Evolutionary conservation across 1,284 basidiomycete genomes (phyloP).

Genomic region (Termitomyces sp.): DNA sequence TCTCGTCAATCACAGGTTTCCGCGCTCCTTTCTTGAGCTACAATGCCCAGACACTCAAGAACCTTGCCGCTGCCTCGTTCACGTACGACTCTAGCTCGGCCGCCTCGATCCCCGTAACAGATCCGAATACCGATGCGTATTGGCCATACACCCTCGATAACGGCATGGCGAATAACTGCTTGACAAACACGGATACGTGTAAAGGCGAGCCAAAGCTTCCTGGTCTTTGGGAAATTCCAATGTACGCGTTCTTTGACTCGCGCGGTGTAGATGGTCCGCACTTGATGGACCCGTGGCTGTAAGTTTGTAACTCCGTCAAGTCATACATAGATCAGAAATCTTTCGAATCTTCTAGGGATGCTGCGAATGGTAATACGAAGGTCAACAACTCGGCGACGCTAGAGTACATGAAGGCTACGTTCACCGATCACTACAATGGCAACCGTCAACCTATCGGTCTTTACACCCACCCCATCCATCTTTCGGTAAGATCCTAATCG

Average conservation of each 20-base stretch:
- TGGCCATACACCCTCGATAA: conserved; percentile 74
- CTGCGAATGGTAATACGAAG: conserved; percentile 45
- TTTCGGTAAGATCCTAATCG: conserved; percentile 43
- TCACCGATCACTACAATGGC: conserved; percentile 67
- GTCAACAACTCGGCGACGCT: conserved; percentile 61
- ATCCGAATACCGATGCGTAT: conserved; percentile 66
- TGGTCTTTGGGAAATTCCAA: conserved; percentile 79
- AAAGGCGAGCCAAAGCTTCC: conserved; percentile 70
- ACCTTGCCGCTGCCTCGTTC: conserved; percentile 56
- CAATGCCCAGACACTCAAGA: conserved; percentile 55
- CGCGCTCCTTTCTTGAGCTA: conserved; percentile 77
- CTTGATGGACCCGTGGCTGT: conserved; percentile 85
- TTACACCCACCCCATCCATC: conserved; percentile 80
- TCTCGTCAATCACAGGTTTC: conserved; percentile 68
- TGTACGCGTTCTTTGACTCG: conserved; percentile 73
- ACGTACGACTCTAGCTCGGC: conserved; percentile 70
- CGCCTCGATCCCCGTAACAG: conserved; percentile 66
- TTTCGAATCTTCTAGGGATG: conserved; percentile 35
- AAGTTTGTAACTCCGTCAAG: conserved; percentile 26
- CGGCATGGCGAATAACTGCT: conserved; percentile 78
- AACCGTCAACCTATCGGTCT: conserved; percentile 79
- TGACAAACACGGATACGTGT: conserved; percentile 53
- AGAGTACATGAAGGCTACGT: conserved; percentile 71
- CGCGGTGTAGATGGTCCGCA: conserved; percentile 54
- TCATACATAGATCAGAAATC: neutral